Conservation (phyloP, 768 basidiomycete species). For the Asterophora lycoperdoides region DNA sequence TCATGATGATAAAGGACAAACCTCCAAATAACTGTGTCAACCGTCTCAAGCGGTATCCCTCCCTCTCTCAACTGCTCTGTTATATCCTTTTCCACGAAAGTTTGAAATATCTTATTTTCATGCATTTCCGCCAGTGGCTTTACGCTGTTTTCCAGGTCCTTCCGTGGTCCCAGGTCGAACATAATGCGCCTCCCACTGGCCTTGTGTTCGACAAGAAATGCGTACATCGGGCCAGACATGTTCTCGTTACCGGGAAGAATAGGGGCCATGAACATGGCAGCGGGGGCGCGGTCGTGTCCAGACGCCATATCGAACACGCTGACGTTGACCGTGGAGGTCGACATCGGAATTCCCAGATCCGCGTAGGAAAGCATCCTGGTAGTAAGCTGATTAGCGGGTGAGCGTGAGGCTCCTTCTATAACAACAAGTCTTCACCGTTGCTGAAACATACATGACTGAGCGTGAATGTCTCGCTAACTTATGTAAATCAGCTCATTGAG, state of each 20-base stretch:
- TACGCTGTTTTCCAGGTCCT: neutral
- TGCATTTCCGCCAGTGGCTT: neutral
- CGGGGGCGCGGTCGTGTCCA: neutral
- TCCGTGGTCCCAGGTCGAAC: constrained; percentile 5
- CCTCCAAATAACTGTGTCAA: constrained; percentile 5
- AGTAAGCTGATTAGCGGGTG: neutral
- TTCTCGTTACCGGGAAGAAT: constrained; percentile 2
- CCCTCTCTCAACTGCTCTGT: neutral
- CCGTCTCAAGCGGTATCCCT: neutral
- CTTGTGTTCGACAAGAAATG: constrained; percentile 3
- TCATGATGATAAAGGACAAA: neutral
- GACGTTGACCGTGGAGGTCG: neutral
- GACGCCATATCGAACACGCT: neutral
- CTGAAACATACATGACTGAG: too few species aligned
- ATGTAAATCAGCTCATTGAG: too few species aligned
- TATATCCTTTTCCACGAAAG: neutral
- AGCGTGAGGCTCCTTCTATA: neutral
- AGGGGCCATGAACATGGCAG: neutral
- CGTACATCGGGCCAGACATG: neutral
- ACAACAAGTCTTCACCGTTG: too few species aligned
- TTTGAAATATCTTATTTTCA: neutral
- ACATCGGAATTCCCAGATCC: neutral
- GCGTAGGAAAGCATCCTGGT: neutral
- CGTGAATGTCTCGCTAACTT: too few species aligned
- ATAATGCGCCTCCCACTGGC: neutral